Evolutionary conservation across 2,329 filamentous ascomycete species (phyloP).

Genomic region (Fusarium agapanthi): DNA sequence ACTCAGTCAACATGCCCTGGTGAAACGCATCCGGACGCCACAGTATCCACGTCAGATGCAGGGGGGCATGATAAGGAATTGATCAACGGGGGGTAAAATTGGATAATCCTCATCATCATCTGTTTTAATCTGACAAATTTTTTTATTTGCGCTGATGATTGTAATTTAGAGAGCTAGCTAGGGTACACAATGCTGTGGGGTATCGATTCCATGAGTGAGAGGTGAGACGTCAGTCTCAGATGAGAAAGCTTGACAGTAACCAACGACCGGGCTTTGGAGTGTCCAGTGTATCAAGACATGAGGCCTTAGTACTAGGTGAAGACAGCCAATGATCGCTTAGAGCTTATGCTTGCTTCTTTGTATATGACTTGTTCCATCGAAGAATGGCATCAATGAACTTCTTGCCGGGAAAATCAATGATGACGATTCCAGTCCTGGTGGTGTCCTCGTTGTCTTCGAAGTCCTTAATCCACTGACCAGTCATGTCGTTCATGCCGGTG

Average conservation of each 20-base stretch:
- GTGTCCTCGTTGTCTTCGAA: slow-evolving; percentile 38
- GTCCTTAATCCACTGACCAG: slow-evolving; percentile 54
- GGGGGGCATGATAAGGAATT: slow-evolving; percentile 25
- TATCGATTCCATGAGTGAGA: slow-evolving; percentile 12
- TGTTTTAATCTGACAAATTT: neutral
- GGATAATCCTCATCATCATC: slow-evolving; percentile 16
- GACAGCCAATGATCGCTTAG: neutral
- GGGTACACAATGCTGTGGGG: slow-evolving; percentile 2
- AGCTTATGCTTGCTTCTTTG: slow-evolving; percentile 21
- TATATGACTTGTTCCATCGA: slow-evolving; percentile 49
- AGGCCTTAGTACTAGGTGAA: neutral
- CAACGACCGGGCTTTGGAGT: neutral
- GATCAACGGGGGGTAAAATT: slow-evolving; percentile 12
- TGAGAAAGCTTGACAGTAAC: slow-evolving; percentile 17
- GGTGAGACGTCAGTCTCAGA: slow-evolving; percentile 2
- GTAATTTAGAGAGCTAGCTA: slow-evolving; percentile 21
- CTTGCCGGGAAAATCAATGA: slow-evolving; percentile 59
- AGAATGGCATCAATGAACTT: slow-evolving; percentile 54
- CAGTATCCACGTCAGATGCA: slow-evolving; percentile 40
- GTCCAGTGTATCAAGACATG: neutral
- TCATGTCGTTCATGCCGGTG: slow-evolving; percentile 60
- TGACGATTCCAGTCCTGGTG: slow-evolving; percentile 55
- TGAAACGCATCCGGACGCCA: slow-evolving; percentile 41
- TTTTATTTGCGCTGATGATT: slow-evolving; percentile 28
- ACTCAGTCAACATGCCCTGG: slow-evolving; percentile 1